Conservation (phyloP, 352 stramenopile species). For the Phytophthora fragariae region DNA sequence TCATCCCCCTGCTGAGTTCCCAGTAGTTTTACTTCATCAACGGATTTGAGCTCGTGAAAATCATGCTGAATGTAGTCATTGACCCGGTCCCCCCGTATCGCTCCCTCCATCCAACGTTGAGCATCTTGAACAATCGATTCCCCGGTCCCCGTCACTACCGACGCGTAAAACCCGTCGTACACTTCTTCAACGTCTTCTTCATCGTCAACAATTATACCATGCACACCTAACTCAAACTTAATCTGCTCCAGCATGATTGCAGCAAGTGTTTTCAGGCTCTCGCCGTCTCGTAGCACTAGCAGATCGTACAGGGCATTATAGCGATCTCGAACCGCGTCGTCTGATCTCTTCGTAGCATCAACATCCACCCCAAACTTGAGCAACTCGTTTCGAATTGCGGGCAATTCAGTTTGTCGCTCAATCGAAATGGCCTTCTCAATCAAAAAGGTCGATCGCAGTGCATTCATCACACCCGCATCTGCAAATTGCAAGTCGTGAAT, state of each 20-base stretch:
- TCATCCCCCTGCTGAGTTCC: conserved; percentile 57
- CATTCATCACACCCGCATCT: conserved; percentile 62
- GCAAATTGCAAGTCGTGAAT: conserved; percentile 67
- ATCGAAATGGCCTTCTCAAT: conserved; percentile 80
- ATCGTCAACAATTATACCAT: conserved; percentile 67
- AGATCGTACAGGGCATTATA: conserved; percentile 71
- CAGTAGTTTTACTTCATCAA: conserved; percentile 61
- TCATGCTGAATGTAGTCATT: conserved; percentile 71
- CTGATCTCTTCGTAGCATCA: conserved; percentile 22
- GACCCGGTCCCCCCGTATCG: conserved; percentile 45
- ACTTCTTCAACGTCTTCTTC: conserved; percentile 68
- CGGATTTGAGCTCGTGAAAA: conserved; percentile 63
- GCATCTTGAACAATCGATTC: conserved; percentile 72
- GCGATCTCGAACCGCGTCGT: conserved; percentile 32
- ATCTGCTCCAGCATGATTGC: conserved; percentile 69
- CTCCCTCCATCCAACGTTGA: conserved; percentile 70
- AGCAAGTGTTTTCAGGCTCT: conserved; percentile 69
- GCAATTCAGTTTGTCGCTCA: conserved; percentile 48
- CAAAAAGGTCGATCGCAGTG: conserved; percentile 65
- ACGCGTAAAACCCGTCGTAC: conserved; percentile 72
- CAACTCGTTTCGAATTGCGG: conserved; percentile 54
- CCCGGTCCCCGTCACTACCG: conserved; percentile 59
- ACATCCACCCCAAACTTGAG: conserved; percentile 63
- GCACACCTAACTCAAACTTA: conserved; percentile 62
- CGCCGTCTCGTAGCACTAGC: conserved; percentile 73